Evolutionary conservation across 768 basidiomycete genomes (phyloP), one percentile per base, ranked within the genome.

Genomic region (Lentinula lateritia): DNA sequence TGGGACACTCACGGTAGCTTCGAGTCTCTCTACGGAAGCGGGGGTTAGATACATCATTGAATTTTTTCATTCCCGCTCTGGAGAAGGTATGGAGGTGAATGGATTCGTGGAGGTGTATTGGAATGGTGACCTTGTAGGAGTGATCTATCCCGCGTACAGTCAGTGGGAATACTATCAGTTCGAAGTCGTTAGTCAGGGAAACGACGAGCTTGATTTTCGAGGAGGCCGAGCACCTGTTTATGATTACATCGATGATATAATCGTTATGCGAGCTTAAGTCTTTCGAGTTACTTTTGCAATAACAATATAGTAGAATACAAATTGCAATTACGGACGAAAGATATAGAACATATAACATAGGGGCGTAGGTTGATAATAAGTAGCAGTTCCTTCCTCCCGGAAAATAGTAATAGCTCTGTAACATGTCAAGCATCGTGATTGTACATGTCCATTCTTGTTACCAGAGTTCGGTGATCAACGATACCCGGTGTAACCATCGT

Each of bases 161-260:
- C 60, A 67, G n/a, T 82, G 76, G 72, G 72, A 66, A 38, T 76
- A 73, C 65, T 73, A 73, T 63, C 67, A 75, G 50, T 72, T 74
- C 48, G 53, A 61, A 0, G 80, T 78, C 9, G 67, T 66, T 0
- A 80, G 70, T 3, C 63, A 60, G 20, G 77, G 78, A 15, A 71
- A 67, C 28, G 78, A 80, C 62, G 65, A 69, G 13, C 68, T 80
- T 45, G 70, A 74, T 0, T 76, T 80, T 70, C 71, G 69, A 45
- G 81, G 81, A 23, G 80, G 80, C 0, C 68, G 66, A 13, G 79
- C 80, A 9, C 81, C 81, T 6, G 77, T 79, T 9, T 82, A 78
- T 77, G 74, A 75, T 13, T 82, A 81, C 70, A 70, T 82, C 56
- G 81, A 82, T 66, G 79, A 81, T 64, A 64, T 80, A 41, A 50